Evolutionary conservation across 1,284 basidiomycete species (phyloP).

Genomic region (Ganoderma meredithae): DNA sequence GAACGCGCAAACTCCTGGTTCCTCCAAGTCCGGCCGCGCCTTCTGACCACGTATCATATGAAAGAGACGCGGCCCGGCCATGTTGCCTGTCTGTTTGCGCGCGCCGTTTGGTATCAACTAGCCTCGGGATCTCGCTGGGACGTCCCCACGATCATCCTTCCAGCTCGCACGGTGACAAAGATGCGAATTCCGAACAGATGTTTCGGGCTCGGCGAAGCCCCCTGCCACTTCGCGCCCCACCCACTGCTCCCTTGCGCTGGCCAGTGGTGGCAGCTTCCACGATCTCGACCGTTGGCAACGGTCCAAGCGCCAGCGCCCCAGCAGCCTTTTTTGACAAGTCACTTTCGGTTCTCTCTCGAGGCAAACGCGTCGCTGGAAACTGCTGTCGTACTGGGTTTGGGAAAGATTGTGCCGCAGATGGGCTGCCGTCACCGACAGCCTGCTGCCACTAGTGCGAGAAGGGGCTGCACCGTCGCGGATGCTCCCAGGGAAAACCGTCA

Average conservation of each 20-base stretch:
- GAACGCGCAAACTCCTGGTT: not conserved
- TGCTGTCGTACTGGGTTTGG: not conserved
- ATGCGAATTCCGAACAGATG: not conserved
- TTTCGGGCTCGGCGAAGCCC: conserved; percentile 2
- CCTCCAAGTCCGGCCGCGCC: not conserved
- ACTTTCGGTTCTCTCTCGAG: not conserved
- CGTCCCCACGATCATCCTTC: conserved; percentile 6
- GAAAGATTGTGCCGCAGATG: not conserved
- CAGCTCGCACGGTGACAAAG: conserved; percentile 6
- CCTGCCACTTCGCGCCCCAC: conserved; percentile 7
- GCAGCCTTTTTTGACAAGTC: conserved; percentile 4
- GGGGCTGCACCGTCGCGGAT: conserved; percentile 8
- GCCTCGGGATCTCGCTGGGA: not conserved
- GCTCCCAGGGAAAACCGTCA: conserved; percentile 1
- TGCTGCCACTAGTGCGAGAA: not conserved
- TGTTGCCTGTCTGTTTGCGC: not conserved
- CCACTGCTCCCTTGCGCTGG: not conserved
- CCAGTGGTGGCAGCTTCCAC: not conserved
- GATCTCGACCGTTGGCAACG: conserved; percentile 4
- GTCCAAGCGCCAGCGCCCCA: not conserved
- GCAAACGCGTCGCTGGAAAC: not conserved
- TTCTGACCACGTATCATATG: not conserved
- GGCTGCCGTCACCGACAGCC: not conserved
- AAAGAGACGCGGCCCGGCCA: not conserved
- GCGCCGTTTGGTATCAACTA: conserved; percentile 4